Evolutionary conservation across 345 rosid species (phyloP), one percentile per base, ranked within the genome.

Genomic region (Brassica juncea): DNA sequence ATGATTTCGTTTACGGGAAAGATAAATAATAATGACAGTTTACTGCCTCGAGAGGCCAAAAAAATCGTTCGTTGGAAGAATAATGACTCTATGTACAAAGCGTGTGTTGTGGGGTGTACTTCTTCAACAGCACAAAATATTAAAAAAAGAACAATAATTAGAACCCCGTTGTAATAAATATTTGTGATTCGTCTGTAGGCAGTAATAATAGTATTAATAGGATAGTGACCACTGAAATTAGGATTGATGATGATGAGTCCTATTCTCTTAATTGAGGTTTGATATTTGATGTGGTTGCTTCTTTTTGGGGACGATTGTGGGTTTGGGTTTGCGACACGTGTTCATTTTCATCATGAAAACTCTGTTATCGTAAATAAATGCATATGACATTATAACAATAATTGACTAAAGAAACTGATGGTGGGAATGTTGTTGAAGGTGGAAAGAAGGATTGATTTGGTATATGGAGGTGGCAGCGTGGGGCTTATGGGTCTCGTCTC

Each of bases 401-500:
- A 47, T 0, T 10, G 27, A 59, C 64, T 9, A 59, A 84, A 85
- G 74, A 77, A 85, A 81, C 66, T 81, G 76, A 82, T 80, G 84
- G 83, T 81, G 76, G 76, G 75, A 79, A 77, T 85, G 86, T 35
- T 69, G 66, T 74, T 74, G 86, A 79, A 93, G 98, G 98, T 94
- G 88, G 97, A 92, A 79, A 89, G 87, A 83, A 89, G 89, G 84
- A 92, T 92, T 89, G 97, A 94, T 85, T 84, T 94, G 90, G 97
- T 94, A 62, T 94, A 92, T 78, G 98, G 98, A 81, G 98, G 98
- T 70, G 96, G 98, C 61, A 92, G 97, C 92, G 91, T 92, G 88
- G 98, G 98, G 59, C 87, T 94, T 82, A 94, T 94, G 98, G 98
- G 97, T 82, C 94, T 94, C 72, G 94, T 94, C 82, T 94, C 98